These are phyloP conservation scores for Aspergillus incahuasiensis DNA, from an alignment of 495 filamentous ascomycete genomes.

Conservation along the genomic window DNA sequence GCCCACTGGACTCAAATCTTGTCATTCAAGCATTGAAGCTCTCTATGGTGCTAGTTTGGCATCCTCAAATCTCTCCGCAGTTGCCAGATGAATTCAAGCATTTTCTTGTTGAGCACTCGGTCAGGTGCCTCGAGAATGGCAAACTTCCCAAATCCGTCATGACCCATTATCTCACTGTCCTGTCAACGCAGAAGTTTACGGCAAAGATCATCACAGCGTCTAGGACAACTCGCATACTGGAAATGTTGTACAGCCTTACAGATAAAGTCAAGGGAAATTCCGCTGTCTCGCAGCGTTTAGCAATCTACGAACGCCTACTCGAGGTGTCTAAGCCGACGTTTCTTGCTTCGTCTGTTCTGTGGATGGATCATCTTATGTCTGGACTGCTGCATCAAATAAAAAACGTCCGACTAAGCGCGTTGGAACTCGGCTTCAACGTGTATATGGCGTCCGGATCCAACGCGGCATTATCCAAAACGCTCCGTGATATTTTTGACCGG, in stretches of 20 bases:
- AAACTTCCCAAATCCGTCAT: constrained; percentile 70
- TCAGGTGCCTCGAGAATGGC: constrained; percentile 58
- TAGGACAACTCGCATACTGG: constrained; percentile 61
- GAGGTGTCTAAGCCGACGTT: constrained; percentile 64
- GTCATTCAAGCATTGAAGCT: constrained; percentile 72
- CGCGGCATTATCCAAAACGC: constrained; percentile 54
- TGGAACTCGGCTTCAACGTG: constrained; percentile 64
- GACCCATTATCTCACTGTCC: constrained; percentile 69
- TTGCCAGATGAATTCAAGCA: constrained; percentile 71
- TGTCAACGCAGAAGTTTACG: constrained; percentile 73
- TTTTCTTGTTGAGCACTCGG: constrained; percentile 75
- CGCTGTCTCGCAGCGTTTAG: constrained; percentile 66
- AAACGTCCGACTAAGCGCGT: constrained; percentile 69
- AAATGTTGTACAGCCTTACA: constrained; percentile 65
- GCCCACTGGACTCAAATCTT: constrained; percentile 55
- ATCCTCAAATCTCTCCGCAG: constrained; percentile 55
- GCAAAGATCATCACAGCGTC: constrained; percentile 65
- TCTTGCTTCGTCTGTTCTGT: constrained; percentile 49
- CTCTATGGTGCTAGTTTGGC: constrained; percentile 65
- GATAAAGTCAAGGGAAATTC: constrained; percentile 69
- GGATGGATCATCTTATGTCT: constrained; percentile 76
- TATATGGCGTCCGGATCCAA: constrained; percentile 62
- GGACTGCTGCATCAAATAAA: constrained; percentile 74
- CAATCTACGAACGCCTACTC: constrained; percentile 71
- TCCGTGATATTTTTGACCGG: constrained; percentile 61